These are phyloP conservation scores for Aureobasidium lini DNA, from an alignment of 2,329 filamentous ascomycete genomes.

Conservation along the genomic window DNA sequence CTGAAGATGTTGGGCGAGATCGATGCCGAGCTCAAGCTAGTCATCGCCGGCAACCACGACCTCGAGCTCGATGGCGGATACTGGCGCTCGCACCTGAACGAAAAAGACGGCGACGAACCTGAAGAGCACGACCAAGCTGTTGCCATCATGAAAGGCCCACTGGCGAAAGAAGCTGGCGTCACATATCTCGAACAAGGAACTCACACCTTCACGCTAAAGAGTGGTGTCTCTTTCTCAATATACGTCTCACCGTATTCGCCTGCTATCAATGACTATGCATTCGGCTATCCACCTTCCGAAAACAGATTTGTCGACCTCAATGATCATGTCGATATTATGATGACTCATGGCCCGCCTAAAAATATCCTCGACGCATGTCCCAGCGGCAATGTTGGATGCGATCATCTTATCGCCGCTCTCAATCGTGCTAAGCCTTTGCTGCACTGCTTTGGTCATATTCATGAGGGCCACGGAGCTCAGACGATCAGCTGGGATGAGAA, in stretches of 20 bases:
- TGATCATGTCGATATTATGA: constrained; percentile 44
- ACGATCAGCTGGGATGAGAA: constrained; percentile 31
- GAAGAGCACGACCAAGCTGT: constrained; percentile 4
- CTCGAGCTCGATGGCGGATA: constrained; percentile 21
- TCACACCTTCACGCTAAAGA: constrained; percentile 39
- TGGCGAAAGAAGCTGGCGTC: neutral
- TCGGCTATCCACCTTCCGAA: neutral
- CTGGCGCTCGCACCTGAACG: neutral
- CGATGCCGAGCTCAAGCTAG: constrained; percentile 29
- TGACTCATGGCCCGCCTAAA: constrained; percentile 54
- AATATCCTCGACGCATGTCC: constrained; percentile 41
- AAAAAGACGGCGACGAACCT: neutral
- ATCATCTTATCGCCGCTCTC: constrained; percentile 45
- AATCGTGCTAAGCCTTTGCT: constrained; percentile 44
- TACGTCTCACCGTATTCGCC: constrained; percentile 50
- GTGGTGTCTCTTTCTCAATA: constrained; percentile 43
- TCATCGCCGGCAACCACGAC: constrained; percentile 34
- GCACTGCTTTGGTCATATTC: constrained; percentile 57
- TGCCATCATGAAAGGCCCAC: constrained; percentile 15
- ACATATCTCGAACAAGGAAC: constrained; percentile 44
- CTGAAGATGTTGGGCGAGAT: constrained; percentile 23
- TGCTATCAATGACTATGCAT: constrained; percentile 23
- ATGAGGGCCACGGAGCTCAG: constrained; percentile 45
- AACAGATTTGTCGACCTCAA: neutral
- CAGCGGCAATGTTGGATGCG: constrained; percentile 44